Percentiles rank a stretch among this genome's conserved stretches.
These are phyloP conservation scores for Xerocomellus amylosporus DNA, from an alignment of 768 basidiomycete genomes.

Conservation along the genomic window DNA sequence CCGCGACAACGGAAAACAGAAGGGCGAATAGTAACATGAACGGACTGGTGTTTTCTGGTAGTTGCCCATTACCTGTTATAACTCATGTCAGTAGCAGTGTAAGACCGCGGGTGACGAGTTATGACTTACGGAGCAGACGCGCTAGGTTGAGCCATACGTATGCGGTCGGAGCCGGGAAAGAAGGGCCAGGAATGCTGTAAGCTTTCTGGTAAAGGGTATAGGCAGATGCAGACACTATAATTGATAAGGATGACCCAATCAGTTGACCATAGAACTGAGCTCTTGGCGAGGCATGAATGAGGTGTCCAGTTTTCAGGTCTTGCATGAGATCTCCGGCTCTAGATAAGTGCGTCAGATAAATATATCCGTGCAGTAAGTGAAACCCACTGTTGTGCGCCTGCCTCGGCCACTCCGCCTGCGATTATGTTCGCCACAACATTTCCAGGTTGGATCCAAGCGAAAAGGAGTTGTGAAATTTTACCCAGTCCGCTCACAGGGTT, in stretches of 20 bases:
- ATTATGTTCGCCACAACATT: constrained; percentile 98
- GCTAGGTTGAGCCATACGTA: constrained; percentile 89
- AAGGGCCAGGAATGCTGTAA: constrained; percentile 87
- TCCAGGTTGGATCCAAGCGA: constrained; percentile 91
- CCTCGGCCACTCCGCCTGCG: constrained; percentile 94
- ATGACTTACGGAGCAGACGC: constrained; percentile 63
- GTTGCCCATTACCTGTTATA: constrained; percentile 68
- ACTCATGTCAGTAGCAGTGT: constrained; percentile 2
- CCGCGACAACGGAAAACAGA: constrained; percentile 66
- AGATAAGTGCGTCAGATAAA: constrained; percentile 2
- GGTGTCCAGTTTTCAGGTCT: constrained; percentile 94
- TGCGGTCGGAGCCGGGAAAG: constrained; percentile 94
- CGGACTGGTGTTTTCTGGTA: constrained; percentile 67
- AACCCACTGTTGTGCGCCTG: constrained; percentile 85
- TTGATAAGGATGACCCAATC: constrained; percentile 84
- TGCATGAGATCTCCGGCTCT: constrained; percentile 99
- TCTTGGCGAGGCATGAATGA: constrained; percentile 87
- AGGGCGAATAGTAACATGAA: constrained; percentile 83
- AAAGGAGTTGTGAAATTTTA: constrained; percentile 91
- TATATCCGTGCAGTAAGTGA: background rate
- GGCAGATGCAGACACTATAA: constrained; percentile 84
- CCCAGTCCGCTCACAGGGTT: constrained; percentile 92
- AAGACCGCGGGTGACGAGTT: background rate
- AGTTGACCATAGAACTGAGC: constrained; percentile 95
- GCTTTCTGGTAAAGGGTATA: constrained; percentile 84